Evolutionary conservation across 352 stramenopile species (phyloP).

Genomic region (Pythium biforme): DNA sequence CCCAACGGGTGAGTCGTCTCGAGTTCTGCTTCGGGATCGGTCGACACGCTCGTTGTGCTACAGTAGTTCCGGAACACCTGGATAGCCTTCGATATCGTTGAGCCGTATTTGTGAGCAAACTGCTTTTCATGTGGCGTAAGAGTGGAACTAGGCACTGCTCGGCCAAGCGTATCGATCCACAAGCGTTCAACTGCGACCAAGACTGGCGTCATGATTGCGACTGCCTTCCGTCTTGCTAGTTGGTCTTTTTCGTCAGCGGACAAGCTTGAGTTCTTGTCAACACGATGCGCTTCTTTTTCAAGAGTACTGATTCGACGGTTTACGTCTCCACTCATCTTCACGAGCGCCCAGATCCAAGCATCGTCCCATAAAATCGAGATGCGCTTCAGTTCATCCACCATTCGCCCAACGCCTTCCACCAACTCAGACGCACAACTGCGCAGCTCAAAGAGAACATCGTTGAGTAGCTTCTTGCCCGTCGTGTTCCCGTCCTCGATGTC

Average conservation of each 20-base stretch:
- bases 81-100: conserved; percentile 45
- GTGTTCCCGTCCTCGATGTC: conserved; percentile 9
- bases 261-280: conserved; percentile 70
- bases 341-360: conserved; percentile 64
- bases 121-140: conserved; percentile 71
- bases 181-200: conserved; percentile 60
- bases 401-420: conserved; percentile 50
- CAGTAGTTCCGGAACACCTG: conserved; percentile 47
- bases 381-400: conserved; percentile 73
- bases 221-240: conserved; percentile 64
- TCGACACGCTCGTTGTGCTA: conserved; percentile 23
- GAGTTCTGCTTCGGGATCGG: background rate
- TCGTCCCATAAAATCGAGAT: conserved; percentile 86
- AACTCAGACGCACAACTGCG: conserved; percentile 38
- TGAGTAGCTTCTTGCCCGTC: conserved; percentile 26
- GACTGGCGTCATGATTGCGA: conserved; percentile 85
- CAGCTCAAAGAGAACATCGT: conserved; percentile 45
- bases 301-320: conserved; percentile 61
- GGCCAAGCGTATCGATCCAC: conserved; percentile 64
- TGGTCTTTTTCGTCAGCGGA: conserved; percentile 60
- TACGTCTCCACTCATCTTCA: conserved; percentile 76
- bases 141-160: conserved; percentile 13
- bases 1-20: background rate
- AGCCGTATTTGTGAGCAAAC: conserved; percentile 67
- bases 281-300: conserved; percentile 69